Conservation (phyloP, 2,329 filamentous ascomycete species). For the Amylocarpus encephaloides region DNA sequence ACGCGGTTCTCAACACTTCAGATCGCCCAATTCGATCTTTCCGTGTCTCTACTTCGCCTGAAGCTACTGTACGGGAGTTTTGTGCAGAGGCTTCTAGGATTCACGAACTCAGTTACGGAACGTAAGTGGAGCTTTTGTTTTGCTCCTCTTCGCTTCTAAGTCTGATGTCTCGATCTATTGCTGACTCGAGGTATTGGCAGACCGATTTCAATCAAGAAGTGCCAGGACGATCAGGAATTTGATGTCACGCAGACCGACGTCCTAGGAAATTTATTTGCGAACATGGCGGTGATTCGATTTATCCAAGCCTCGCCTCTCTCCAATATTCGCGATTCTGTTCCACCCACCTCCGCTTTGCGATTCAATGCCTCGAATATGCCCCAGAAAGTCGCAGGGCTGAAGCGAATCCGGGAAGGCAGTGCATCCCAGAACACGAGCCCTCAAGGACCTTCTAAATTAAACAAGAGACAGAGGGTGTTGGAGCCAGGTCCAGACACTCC, state of each 20-base stretch:
- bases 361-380: conserved; percentile 17
- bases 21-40: conserved; percentile 28
- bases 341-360: conserved; percentile 29
- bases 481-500: conserved; percentile 27
- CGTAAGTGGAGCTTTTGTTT: conserved; percentile 19
- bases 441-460: conserved; percentile 15
- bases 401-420: conserved; percentile 22
- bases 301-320: conserved; percentile 24
- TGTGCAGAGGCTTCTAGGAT: conserved; percentile 27
- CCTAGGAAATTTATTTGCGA: conserved; percentile 25
- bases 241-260: conserved; percentile 29
- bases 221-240: conserved; percentile 29
- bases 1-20: conserved; percentile 13
- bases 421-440: conserved; percentile 8
- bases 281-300: conserved; percentile 25
- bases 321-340: conserved; percentile 27
- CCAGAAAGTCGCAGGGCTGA: conserved; percentile 9
- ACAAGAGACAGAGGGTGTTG: conserved; percentile 26
- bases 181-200: conserved; percentile 17
- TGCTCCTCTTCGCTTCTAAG: not conserved
- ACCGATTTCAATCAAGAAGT: conserved; percentile 28
- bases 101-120: conserved; percentile 29
- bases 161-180: not conserved
- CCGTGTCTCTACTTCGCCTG: conserved; percentile 27
- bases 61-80: conserved; percentile 28